phyloP scores from a whole-genome alignment of 2,329 filamentous ascomycete genomes.

The Diaporthe eres region DNA sequence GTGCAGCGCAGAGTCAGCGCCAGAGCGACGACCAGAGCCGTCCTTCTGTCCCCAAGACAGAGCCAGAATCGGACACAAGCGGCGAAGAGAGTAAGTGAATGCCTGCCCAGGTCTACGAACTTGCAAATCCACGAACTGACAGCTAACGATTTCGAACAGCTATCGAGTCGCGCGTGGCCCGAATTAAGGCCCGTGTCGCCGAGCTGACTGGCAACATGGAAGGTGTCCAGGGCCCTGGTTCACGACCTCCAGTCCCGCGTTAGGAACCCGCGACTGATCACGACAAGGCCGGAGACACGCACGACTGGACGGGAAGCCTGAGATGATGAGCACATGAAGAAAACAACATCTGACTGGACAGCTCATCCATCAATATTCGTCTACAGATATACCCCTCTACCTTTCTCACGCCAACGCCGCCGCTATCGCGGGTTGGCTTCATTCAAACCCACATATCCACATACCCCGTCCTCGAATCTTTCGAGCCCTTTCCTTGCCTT shows the following conservation, averaged over 20 bases:
- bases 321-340: not conserved
- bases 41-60: slow-evolving; percentile 23
- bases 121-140: slow-evolving; percentile 5
- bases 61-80: slow-evolving; percentile 75
- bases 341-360: not conserved
- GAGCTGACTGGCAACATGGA: slow-evolving; percentile 92
- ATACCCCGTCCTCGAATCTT: slow-evolving; percentile 29
- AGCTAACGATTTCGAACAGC: slow-evolving; percentile 65
- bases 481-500: slow-evolving; percentile 33
- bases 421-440: not conserved
- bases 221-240: slow-evolving; percentile 57
- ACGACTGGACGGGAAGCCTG: slow-evolving; percentile 45
- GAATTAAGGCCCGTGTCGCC: slow-evolving; percentile 97
- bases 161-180: slow-evolving; percentile 95
- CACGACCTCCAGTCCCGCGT: slow-evolving; percentile 52
- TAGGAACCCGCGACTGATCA: slow-evolving; percentile 45
- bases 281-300: slow-evolving; percentile 43
- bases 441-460: slow-evolving; percentile 34
- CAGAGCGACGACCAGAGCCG: slow-evolving; percentile 76
- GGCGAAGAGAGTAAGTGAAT: slow-evolving; percentile 88
- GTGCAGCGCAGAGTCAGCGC: slow-evolving; percentile 66
- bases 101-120: not conserved
- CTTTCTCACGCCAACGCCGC: slow-evolving; percentile 34
- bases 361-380: not conserved
- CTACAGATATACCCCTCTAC: slow-evolving; percentile 8